Evolutionary conservation across 371 early-diverging fungal genomes (phyloP).

Genomic region (Mortierella sp.): DNA sequence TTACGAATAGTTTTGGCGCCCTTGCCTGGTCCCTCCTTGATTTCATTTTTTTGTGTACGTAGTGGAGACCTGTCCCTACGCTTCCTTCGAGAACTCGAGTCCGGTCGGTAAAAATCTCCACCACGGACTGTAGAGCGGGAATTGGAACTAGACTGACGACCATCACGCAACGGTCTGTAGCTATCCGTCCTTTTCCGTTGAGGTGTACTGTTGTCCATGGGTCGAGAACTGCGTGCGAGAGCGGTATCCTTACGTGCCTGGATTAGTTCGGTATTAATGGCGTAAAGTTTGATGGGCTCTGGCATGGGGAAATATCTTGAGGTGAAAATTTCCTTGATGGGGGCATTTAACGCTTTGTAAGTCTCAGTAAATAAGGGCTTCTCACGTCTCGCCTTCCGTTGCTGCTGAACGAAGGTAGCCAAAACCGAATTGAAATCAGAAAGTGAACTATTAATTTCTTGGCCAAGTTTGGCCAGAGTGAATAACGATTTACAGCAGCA

Average conservation of each 20-base stretch:
- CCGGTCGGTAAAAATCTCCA: constrained; percentile 11
- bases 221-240: neutral
- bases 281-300: constrained; percentile 23
- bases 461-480: too few species aligned
- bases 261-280: constrained; percentile 17
- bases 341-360: constrained; percentile 27
- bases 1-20: neutral
- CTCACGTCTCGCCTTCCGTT: constrained; percentile 37
- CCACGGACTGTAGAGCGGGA: neutral
- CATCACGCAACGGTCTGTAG: neutral
- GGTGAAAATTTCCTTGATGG: constrained; percentile 47
- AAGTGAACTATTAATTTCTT: constrained; percentile 34
- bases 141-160: neutral
- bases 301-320: constrained; percentile 28
- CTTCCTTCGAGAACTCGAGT: neutral
- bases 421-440: neutral
- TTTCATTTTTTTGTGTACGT: neutral
- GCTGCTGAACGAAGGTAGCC: neutral
- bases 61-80: neutral
- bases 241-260: neutral
- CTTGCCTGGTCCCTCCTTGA: neutral
- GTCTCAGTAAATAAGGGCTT: constrained; percentile 33
- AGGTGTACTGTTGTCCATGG: constrained; percentile 1
- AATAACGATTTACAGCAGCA: constrained; percentile 18
- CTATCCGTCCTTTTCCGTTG: neutral